Evolutionary conservation across 768 basidiomycete genomes (phyloP), one percentile per base, ranked within the genome.

Genomic region (Gloeopeniophorella convolvens): DNA sequence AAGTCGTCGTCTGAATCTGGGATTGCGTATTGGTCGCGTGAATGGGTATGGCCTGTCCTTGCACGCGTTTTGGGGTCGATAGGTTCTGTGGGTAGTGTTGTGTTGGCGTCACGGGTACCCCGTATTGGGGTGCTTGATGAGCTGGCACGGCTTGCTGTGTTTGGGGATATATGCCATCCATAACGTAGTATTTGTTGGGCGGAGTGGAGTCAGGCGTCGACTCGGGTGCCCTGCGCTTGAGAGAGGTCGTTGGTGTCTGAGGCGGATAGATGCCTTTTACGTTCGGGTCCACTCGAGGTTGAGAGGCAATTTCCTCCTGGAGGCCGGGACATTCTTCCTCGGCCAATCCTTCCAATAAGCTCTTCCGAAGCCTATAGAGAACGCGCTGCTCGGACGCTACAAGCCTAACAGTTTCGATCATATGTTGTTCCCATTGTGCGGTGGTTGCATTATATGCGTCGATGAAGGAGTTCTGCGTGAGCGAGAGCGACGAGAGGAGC

Each of bases 351-450:
- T 80, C 73, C 0, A 84, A 65, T 5, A 85, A 70, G 55, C 73
- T 76, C 61, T 76, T 76, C 10, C 84, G 71, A 9, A 77, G 65
- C 52, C 79, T 75, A 65, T 83, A 85, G 7, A 86, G 63, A 27
- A 85, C 62, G 26, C 83, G 70, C 54, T 85, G 82, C 54, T 80
- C 79, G 1, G 70, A 72, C 39, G 74, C 72, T 34, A 85, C 77
- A 31, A 77, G 59, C 30, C 82, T 75, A 3, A 85, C 82, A 13
- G 78, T 74, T 33, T 69, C 70, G 50, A 81, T 73, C 32, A 74
- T 69, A 58, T 84, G 82, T 52, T 84, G 83, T 45, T 83, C 82
- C 84, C 84, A 86, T 46, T 80, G 75, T 0, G 74, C 68, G 0
- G 79, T 72, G 2, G 60, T 51, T 7, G 73, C 68, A 49, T 80